These are phyloP conservation scores for Circinella minor DNA, from an alignment of 371 early-diverging fungal genomes.

Conservation along the genomic window DNA sequence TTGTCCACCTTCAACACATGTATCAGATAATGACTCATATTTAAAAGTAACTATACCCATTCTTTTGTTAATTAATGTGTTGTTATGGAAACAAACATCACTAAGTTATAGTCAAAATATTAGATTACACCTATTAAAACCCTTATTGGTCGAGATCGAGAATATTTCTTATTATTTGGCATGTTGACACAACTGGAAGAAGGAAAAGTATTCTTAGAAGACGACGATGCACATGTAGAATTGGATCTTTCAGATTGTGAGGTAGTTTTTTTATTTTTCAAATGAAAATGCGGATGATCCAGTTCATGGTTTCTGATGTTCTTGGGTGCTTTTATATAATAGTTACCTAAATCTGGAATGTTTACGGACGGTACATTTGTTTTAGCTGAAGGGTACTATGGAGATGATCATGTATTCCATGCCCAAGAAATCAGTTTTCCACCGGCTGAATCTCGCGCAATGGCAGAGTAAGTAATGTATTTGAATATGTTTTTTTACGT, in stretches of 20 bases:
- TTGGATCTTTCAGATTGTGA: slow-evolving; percentile 60
- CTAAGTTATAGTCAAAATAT: too few species aligned
- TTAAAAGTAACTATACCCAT: slow-evolving; percentile 31
- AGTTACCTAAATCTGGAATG: slow-evolving; percentile 68
- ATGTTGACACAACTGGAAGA: slow-evolving; percentile 87
- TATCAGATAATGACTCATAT: slow-evolving; percentile 35
- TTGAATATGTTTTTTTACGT: too few species aligned
- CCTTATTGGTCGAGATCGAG: slow-evolving; percentile 77
- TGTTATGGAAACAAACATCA: too few species aligned
- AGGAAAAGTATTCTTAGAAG: slow-evolving; percentile 86
- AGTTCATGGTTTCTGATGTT: background rate
- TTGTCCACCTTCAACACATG: slow-evolving; percentile 62
- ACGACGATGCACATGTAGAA: slow-evolving; percentile 76
- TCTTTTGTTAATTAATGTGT: too few species aligned
- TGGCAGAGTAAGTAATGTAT: slow-evolving; percentile 57
- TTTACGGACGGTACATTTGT: slow-evolving; percentile 87
- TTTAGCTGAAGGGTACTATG: slow-evolving; percentile 78
- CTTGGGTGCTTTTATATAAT: background rate
- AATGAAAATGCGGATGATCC: background rate
- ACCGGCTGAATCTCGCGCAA: slow-evolving; percentile 70
- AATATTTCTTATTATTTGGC: slow-evolving; percentile 80
- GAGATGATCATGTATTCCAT: slow-evolving; percentile 69
- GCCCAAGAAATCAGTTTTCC: slow-evolving; percentile 78
- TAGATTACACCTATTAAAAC: slow-evolving; percentile 85
- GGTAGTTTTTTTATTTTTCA: background rate